These are phyloP conservation scores for Pythium aphanidermatum DNA, from an alignment of 352 stramenopile species.

Conservation along the genomic window DNA sequence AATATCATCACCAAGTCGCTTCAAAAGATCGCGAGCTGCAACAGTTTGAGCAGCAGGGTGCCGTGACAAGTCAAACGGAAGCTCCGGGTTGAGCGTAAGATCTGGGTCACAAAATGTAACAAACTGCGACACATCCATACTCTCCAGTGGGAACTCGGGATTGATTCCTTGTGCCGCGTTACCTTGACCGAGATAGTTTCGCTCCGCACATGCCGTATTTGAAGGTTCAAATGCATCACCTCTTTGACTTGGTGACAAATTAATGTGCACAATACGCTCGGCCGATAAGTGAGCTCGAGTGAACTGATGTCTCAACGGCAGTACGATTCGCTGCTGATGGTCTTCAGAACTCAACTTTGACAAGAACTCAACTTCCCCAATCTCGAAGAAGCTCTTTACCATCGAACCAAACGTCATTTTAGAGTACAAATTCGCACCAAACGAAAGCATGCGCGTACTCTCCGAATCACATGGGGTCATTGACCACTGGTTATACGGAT, in stretches of 20 bases:
- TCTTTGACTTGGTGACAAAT: constrained; percentile 7
- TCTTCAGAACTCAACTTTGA: constrained; percentile 45
- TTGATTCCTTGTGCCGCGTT: constrained; percentile 38
- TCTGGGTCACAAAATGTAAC: constrained; percentile 75
- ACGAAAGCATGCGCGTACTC: constrained; percentile 60
- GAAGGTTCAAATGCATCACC: constrained; percentile 45
- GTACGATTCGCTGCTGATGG: constrained; percentile 47
- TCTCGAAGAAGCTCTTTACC: constrained; percentile 84
- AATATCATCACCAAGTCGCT: constrained; percentile 91
- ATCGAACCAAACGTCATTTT: constrained; percentile 70
- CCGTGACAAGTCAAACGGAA: constrained; percentile 92
- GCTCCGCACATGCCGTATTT: constrained; percentile 75
- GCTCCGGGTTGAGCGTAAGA: constrained; percentile 23
- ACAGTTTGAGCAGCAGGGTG: constrained; percentile 89
- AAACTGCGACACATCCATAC: constrained; percentile 60
- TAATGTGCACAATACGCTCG: constrained; percentile 21
- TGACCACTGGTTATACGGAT: constrained; percentile 52
- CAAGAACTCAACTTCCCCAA: constrained; percentile 58
- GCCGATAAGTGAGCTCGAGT: constrained; percentile 38
- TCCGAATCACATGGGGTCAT: constrained; percentile 59
- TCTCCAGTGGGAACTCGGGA: constrained; percentile 65
- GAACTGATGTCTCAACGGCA: constrained; percentile 63
- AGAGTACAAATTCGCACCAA: constrained; percentile 76
- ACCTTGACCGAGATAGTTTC: constrained; percentile 29
- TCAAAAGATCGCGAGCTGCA: constrained; percentile 92